Evolutionary conservation across 306 rosid genomes (phyloP).

Genomic region (Pyrus betulifolia): DNA sequence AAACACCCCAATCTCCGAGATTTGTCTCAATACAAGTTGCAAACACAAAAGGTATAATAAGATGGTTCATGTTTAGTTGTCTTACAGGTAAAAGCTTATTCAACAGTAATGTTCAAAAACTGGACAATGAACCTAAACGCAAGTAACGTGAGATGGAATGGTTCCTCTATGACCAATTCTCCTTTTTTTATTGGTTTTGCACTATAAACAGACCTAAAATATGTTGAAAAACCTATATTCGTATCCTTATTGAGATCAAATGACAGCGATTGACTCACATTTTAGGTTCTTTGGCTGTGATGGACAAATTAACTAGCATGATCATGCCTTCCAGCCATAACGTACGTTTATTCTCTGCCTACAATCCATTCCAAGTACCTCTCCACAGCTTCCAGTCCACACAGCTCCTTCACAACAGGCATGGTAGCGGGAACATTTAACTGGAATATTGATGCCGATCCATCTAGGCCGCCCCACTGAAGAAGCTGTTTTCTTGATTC

Average conservation of each 20-base stretch:
- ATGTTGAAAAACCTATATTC: not conserved
- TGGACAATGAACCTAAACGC: too few species aligned
- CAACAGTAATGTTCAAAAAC: too few species aligned
- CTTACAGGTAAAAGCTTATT: too few species aligned
- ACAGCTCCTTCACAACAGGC: constrained; percentile 77
- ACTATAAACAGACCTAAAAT: not conserved
- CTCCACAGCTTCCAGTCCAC: constrained; percentile 68
- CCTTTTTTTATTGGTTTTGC: not conserved
- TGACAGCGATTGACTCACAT: not conserved
- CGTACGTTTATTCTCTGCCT: not conserved
- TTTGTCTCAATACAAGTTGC: too few species aligned
- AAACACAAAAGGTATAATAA: too few species aligned
- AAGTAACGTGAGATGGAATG: too few species aligned
- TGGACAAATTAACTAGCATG: too few species aligned
- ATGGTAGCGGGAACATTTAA: constrained; percentile 79
- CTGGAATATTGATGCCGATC: constrained; percentile 32
- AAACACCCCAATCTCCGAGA: too few species aligned
- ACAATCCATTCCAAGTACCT: constrained; percentile 61
- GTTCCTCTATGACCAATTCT: not conserved
- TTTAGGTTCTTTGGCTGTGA: too few species aligned
- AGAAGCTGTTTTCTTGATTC: constrained; percentile 70
- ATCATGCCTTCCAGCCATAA: not conserved
- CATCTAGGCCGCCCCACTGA: constrained; percentile 47
- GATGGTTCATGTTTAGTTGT: too few species aligned
- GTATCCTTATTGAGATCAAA: not conserved